phyloP scores from a whole-genome alignment of 371 early-diverging fungal genomes.

The Mortierella sp. region DNA sequence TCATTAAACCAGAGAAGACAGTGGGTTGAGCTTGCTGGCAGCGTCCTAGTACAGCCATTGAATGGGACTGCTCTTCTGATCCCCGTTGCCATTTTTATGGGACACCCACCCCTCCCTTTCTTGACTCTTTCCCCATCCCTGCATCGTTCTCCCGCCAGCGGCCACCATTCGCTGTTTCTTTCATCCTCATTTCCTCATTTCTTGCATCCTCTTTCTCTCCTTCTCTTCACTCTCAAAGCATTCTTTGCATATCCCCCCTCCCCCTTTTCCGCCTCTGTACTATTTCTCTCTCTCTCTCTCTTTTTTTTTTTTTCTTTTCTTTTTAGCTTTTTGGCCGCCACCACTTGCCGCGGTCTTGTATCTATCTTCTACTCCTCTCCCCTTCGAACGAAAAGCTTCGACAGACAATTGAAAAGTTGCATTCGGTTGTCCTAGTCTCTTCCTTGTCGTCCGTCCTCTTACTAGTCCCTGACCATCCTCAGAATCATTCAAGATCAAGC shows the following conservation, averaged over 20 bases:
- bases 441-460: not conserved
- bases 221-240: not conserved
- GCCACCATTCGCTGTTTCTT: not conserved
- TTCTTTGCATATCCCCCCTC: not conserved
- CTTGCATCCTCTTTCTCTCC: not conserved
- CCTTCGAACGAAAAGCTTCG: too few relatives aligned
- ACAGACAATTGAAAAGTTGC: slow-evolving; percentile 42
- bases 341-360: too few relatives aligned
- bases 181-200: slow-evolving; percentile 4
- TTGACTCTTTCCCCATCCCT: slow-evolving; percentile 6
- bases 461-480: not conserved
- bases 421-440: slow-evolving; percentile 24
- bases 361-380: too few relatives aligned
- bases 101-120: not conserved
- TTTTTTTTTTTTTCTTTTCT: slow-evolving; percentile 1
- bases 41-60: too few relatives aligned
- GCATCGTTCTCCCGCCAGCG: not conserved
- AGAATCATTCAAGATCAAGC: slow-evolving; percentile 13
- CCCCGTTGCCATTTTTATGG: slow-evolving; percentile 5
- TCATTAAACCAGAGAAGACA: too few relatives aligned
- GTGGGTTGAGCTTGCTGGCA: slow-evolving; percentile 7
- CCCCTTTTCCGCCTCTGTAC: not conserved
- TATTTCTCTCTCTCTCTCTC: not conserved
- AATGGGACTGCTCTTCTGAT: slow-evolving; percentile 1
- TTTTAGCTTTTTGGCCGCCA: too few relatives aligned